Conservation (phyloP, 495 filamentous ascomycete genomes). For the Thermochaetoides thermophila region DNA sequence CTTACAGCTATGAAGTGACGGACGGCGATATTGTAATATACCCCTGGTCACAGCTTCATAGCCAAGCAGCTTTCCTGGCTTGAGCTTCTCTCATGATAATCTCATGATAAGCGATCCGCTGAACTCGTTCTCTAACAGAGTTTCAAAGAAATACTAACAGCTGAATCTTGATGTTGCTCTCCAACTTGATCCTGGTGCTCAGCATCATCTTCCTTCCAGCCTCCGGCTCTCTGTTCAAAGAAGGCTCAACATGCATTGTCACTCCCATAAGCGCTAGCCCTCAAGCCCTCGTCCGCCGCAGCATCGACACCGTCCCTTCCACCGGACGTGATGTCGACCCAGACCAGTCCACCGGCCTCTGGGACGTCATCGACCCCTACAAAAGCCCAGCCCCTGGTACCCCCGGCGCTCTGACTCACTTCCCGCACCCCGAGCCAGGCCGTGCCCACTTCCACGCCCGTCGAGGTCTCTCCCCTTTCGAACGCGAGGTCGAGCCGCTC, state of each 20-base stretch:
- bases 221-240: constrained; percentile 17
- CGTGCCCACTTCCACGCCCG: no score
- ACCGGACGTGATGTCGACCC: constrained; percentile 4
- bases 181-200: constrained; percentile 5
- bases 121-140: no score
- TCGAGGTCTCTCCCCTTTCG: no score
- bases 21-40: neutral
- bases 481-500: no score
- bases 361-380: neutral
- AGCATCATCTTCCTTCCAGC: constrained; percentile 2
- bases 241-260: constrained; percentile 24
- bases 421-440: no score
- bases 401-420: no score
- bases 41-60: no score
- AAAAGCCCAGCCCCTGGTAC: neutral
- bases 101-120: neutral
- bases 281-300: neutral
- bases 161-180: constrained; percentile 2
- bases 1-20: no score
- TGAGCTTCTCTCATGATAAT: neutral
- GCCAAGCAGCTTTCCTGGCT: no score
- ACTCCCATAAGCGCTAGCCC: constrained; percentile 12
- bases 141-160: neutral
- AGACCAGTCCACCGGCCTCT: neutral
- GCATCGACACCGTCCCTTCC: constrained; percentile 12